Evolutionary conservation across 2,329 filamentous ascomycete species (phyloP), one percentile per base, ranked within the genome.

Genomic region (Diplodia scrobiculata): DNA sequence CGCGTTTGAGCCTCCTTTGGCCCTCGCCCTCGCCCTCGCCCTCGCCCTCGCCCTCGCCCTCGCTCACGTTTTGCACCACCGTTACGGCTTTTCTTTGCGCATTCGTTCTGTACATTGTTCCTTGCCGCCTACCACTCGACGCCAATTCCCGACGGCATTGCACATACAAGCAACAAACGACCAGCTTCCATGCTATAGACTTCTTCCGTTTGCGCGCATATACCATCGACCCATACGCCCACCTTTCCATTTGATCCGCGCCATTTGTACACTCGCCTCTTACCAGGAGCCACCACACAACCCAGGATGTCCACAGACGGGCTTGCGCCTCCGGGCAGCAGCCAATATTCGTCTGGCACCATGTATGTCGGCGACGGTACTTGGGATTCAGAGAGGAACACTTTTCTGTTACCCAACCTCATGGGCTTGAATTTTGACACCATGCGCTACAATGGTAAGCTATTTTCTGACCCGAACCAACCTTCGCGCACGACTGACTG

Each of bases 301-400:
- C 14, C 41, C 5, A 55, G 74, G 75, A 87, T 88, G 86, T 85
- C 85, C 83, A 75, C 81, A 85, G 73, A 79, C 80, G 72, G 55
- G 34, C 82, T 90, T 73, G 89, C 89, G 70, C 84, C 89, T 70
- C 84, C 91, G 59, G 91, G 91, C 74, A 87, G 87, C 77, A 89
- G 87, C 75, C 86, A 83, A 70, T 94, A 94, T 79, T 83, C 84
- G 71, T 92, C 89, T 62, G 83, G 88, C 73, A 91, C 87, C n/a
- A 82, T 93, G 83, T 83, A 82, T 65, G 90, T 94, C 17, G 91
- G 91, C 69, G 91, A 94, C 75, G 91, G 91, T 25, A 94, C 91
- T 38, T 95, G 91, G 91, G 89, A 93, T 72, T 89, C 89, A 66
- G 82, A 84, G 67, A 89, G 89, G 74, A 91, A 93, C 73, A 87